Evolutionary conservation across 2,329 filamentous ascomycete species (phyloP).

Genomic region (Mycocentrospora acerina): DNA sequence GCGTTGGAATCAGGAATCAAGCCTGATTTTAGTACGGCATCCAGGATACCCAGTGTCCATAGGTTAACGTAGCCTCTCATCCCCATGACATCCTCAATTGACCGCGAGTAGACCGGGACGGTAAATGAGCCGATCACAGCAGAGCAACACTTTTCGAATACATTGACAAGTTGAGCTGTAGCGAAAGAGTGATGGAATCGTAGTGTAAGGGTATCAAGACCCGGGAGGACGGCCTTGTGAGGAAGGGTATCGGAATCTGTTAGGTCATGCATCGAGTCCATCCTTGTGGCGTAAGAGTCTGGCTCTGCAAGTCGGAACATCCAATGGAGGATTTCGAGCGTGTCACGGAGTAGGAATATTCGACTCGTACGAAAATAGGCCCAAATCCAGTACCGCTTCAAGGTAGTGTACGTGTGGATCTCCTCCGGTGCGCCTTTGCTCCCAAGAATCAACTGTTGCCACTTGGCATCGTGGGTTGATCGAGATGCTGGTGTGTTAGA

Average conservation of each 20-base stretch:
- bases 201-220: slow-evolving; percentile 17
- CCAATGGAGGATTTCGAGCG: slow-evolving; percentile 35
- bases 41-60: slow-evolving; percentile 31
- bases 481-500: slow-evolving; percentile 26
- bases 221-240: slow-evolving; percentile 2
- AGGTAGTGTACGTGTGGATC: slow-evolving; percentile 24
- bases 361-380: slow-evolving; percentile 32
- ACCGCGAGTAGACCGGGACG: slow-evolving; percentile 25
- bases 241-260: background rate
- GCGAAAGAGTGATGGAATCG: slow-evolving; percentile 18
- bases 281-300: background rate
- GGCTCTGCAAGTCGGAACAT: slow-evolving; percentile 27
- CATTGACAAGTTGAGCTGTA: slow-evolving; percentile 20
- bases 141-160: slow-evolving; percentile 28
- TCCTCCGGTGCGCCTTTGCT: slow-evolving; percentile 27
- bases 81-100: slow-evolving; percentile 22
- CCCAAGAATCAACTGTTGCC: slow-evolving; percentile 23
- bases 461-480: slow-evolving; percentile 21
- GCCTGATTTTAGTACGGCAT: slow-evolving; percentile 26
- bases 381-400: slow-evolving; percentile 31
- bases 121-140: slow-evolving; percentile 27
- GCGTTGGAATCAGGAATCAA: slow-evolving; percentile 24
- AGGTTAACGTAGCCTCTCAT: slow-evolving; percentile 31
- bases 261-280: background rate
- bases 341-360: slow-evolving; percentile 29